phyloP scores from a whole-genome alignment of 495 filamentous ascomycete genomes.

The Penicillium subrubescens region DNA sequence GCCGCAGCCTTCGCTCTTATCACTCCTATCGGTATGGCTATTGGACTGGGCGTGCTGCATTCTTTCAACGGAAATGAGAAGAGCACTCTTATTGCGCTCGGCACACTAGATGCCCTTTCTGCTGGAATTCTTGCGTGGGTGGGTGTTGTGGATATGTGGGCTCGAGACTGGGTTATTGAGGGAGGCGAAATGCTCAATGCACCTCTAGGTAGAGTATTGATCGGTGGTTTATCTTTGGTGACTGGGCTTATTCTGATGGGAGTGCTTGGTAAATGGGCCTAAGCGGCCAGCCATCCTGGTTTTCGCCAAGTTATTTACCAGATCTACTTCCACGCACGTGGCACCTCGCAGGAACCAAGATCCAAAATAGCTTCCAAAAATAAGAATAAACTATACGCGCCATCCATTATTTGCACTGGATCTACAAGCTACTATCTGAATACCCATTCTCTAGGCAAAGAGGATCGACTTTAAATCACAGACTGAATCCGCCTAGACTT shows the following conservation, averaged over 20 bases:
- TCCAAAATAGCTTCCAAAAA: slow-evolving; percentile 1
- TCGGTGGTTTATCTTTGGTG: slow-evolving; percentile 38
- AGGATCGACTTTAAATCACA: background rate
- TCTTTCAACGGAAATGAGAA: slow-evolving; percentile 42
- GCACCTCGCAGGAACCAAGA: background rate
- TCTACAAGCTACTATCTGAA: background rate
- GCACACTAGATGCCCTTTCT: slow-evolving; percentile 48
- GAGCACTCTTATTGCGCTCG: slow-evolving; percentile 42
- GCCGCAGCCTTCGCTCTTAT: slow-evolving; percentile 41
- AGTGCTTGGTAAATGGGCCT: slow-evolving; percentile 50
- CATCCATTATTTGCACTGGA: background rate
- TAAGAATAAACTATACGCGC: slow-evolving; percentile 9
- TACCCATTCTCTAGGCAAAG: background rate
- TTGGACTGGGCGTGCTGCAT: slow-evolving; percentile 45
- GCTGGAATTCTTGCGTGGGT: slow-evolving; percentile 50
- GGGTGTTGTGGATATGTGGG: slow-evolving; percentile 50
- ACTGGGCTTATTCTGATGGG: slow-evolving; percentile 45
- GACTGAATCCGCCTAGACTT: background rate
- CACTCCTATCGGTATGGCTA: slow-evolving; percentile 49
- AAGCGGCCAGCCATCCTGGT: slow-evolving; percentile 3
- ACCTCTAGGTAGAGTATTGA: slow-evolving; percentile 27
- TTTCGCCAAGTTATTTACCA: background rate
- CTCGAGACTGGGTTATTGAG: slow-evolving; percentile 49
- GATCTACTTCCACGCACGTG: background rate
- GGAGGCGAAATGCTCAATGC: slow-evolving; percentile 45